Evolutionary conservation across 2,329 filamentous ascomycete genomes (phyloP).

Genomic region (Biscogniauxia marginata): DNA sequence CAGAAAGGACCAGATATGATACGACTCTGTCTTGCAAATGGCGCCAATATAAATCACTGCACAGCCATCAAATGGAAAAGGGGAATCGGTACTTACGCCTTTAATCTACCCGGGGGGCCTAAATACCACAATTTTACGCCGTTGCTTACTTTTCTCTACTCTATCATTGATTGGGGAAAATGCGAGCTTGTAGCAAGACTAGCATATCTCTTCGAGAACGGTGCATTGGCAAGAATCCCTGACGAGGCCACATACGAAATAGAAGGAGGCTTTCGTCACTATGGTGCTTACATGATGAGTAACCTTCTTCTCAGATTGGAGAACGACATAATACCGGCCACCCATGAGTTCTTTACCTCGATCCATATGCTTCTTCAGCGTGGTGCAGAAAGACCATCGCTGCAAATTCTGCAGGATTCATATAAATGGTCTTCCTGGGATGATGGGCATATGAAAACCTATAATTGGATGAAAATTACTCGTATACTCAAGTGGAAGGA

Average conservation of each 20-base stretch:
- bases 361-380: not conserved
- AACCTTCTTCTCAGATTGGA: not conserved
- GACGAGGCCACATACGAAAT: not conserved
- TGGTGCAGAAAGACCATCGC: too few relatives aligned
- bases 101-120: not conserved
- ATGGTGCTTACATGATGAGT: too few relatives aligned
- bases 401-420: too few relatives aligned
- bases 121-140: not conserved
- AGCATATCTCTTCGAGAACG: not conserved
- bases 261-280: not conserved
- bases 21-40: not conserved
- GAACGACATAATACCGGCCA: not conserved
- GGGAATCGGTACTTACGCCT: not conserved
- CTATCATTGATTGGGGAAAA: not conserved
- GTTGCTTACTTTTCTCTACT: not conserved
- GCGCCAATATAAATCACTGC: not conserved
- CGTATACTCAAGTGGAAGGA: too few relatives aligned
- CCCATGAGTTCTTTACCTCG: not conserved
- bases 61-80: not conserved
- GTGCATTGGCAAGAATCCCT: not conserved
- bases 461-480: too few relatives aligned
- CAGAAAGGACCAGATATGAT: not conserved
- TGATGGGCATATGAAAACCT: too few relatives aligned
- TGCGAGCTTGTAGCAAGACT: too few relatives aligned
- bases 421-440: too few relatives aligned